Percentiles rank a stretch among this genome's conserved stretches.
These are phyloP conservation scores for Syzygium grande DNA, from an alignment of 345 rosid species.

Conservation along the genomic window DNA sequence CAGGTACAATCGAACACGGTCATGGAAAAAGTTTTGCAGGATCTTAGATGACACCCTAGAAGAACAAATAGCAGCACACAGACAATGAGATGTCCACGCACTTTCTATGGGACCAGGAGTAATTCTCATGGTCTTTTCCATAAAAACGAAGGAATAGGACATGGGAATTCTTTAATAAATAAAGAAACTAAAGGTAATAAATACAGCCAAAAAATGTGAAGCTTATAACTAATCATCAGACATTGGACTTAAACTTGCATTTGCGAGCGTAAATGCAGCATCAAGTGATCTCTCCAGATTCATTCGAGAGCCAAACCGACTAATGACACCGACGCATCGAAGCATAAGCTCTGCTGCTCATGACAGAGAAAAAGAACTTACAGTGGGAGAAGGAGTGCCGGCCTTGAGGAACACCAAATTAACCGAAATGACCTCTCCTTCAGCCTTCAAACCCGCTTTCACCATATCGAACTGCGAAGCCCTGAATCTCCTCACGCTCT, in stretches of 20 bases:
- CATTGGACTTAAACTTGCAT: not conserved
- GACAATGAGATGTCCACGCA: not conserved
- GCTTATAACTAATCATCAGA: not conserved
- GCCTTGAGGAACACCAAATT: slow-evolving; percentile 80
- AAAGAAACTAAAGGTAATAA: not conserved
- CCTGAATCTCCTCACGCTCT: slow-evolving; percentile 73
- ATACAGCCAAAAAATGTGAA: not conserved
- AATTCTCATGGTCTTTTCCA: not conserved
- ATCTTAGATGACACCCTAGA: not conserved
- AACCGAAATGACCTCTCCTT: slow-evolving; percentile 86
- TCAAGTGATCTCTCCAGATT: not conserved
- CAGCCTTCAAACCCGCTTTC: slow-evolving; percentile 72
- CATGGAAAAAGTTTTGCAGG: not conserved
- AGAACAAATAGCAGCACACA: not conserved
- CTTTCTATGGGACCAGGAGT: not conserved
- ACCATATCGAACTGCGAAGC: slow-evolving; percentile 85
- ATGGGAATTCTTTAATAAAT: not conserved
- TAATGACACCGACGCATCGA: not conserved
- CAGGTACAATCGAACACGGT: not conserved
- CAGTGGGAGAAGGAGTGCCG: slow-evolving; percentile 95
- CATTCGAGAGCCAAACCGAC: not conserved
- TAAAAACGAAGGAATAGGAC: not conserved
- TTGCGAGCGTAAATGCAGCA: not conserved
- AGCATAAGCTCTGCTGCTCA: not conserved
- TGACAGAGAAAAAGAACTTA: slow-evolving; percentile 16